Base-by-base conservation (phyloP, 495 filamentous ascomycete genomes). In the Daldinia caldariorum region DNA sequence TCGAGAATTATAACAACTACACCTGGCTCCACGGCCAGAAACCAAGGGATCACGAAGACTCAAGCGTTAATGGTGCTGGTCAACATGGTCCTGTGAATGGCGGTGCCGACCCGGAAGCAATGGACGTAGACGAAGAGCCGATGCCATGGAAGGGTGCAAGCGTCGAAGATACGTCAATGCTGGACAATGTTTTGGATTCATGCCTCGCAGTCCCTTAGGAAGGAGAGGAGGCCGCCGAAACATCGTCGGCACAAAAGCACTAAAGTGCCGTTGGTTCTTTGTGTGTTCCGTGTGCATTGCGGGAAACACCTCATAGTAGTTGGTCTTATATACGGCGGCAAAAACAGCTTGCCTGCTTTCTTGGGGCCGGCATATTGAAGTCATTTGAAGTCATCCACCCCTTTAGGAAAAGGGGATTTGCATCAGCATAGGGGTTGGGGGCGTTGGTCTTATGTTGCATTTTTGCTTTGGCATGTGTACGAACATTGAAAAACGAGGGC, bases 61-160 rank as follows among this genome's bases (percentile, higher is more conserved):
- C 69, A 4, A 76, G 74, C 67, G 80, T 80, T 32, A 81, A 80
- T 9, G 61, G 81, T 50, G 71, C 74, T 35, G 71, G 72, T 49
- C 13, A 47, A 2, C 55, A 56, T 57, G 69, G 58, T 12, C 66
- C 78, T 4, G 71, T 79, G 66, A 79, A 84, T 77, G 80, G 83
- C 59, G 63, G 74, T 49, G 43, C 61, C 61, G 66, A 77, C 49
- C 66, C 75, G 6, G 89, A 90, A 39, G 79, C 81, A 10, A 89
- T 90, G 87, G 91, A 90, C 18, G 74, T 90, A 57, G 90, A 92
- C 63, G 85, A 85, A 31, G 84, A 84, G 5, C 86, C 89, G 18
- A 86, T 79, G 60, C 81, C 82, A 5, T 97, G 94, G 94, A 89
- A 92, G 68, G 94, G 93, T 5, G 89, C 86, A 29, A 85, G 84